Percentiles rank a stretch among this genome's conserved stretches.
phyloP scores from a whole-genome alignment of 345 rosid species.

The Alliaria petiolata region DNA sequence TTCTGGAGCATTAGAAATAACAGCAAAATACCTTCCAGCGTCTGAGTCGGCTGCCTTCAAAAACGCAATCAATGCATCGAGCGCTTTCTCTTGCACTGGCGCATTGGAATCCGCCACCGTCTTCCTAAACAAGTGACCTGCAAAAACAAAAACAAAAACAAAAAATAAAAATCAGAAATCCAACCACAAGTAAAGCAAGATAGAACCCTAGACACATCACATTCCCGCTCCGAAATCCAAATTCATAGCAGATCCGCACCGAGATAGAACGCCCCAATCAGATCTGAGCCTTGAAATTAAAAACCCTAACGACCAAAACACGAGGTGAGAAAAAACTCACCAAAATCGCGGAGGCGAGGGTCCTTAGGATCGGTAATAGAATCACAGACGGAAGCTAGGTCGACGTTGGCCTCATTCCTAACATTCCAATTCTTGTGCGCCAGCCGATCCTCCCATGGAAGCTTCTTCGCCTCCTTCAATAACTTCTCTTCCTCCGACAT shows the following conservation, averaged over 20 bases:
- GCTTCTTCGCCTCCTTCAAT: constrained; percentile 92
- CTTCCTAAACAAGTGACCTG: constrained; percentile 86
- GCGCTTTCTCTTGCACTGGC: constrained; percentile 97
- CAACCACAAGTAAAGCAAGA: constrained; percentile 4
- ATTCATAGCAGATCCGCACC: constrained; percentile 39
- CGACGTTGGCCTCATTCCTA: constrained; percentile 90
- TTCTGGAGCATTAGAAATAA: background rate
- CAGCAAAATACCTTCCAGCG: constrained; percentile 66
- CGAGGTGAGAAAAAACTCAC: constrained; percentile 34
- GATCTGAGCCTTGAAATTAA: constrained; percentile 42
- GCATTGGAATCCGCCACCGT: constrained; percentile 97
- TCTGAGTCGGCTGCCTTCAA: constrained; percentile 91
- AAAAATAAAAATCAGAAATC: constrained; percentile 6
- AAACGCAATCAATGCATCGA: constrained; percentile 91
- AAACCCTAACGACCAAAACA: constrained; percentile 23
- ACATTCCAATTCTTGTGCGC: constrained; percentile 98
- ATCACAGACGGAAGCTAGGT: constrained; percentile 75
- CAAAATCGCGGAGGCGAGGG: constrained; percentile 87
- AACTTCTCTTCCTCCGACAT: constrained; percentile 98
- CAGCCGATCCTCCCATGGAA: constrained; percentile 98
- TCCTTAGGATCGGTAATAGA: constrained; percentile 97
- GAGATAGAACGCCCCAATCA: constrained; percentile 31
- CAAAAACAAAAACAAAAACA: background rate
- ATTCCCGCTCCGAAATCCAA: constrained; percentile 20
- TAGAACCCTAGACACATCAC: constrained; percentile 15